Base-by-base conservation (phyloP, 1,284 basidiomycete genomes). In the Ganoderma lucidum region DNA sequence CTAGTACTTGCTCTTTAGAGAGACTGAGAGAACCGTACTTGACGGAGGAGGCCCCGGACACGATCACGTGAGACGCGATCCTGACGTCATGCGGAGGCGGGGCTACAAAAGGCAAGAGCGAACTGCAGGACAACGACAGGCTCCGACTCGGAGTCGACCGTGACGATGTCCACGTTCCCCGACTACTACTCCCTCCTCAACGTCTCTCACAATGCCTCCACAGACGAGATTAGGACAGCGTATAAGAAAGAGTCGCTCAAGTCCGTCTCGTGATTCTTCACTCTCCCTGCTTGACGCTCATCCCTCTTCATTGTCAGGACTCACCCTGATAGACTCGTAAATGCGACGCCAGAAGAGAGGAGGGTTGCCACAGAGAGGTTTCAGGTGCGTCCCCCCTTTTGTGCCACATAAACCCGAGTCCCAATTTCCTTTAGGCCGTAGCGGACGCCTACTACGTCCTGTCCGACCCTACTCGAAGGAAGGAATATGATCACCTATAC, bases 361-460 rank as follows among this genome's bases (percentile, higher is more conserved):
- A 88, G 88, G 74, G 81, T 79, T 30, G 91, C 94, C 0, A 97
- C 96, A 1, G 94, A 95, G 80, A 85, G 87, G 66, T 97, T 97
- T 79, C 94, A 95, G 82, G 90, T 90, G 71, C n/a, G 73, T 61
- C 51, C 35, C 42, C 14, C n/a, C 61, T 10, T 61, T 53, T 3
- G 28, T 32, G 60, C 12, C n/a, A 56, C 14, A 37, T 10, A 2
- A 39, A 10, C 14, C 8, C 2, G 6, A 23, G 23, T 14, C 23
- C 28, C 56, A 15, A 14, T 44, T 63, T 37, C 37, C 8, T 9
- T 17, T 14, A 95, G 93, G 90, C 91, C 15, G 92, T 98, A 70
- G 96, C 97, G 63, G 96, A 99, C 82, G 97, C 97, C 12, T 98
- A 98, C 83, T 99, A 96, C 80, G 94, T 98, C 9, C 88, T 99